Conservation (phyloP, 176 grass and related monocot genomes). For the Hordeum marinum region DNA sequence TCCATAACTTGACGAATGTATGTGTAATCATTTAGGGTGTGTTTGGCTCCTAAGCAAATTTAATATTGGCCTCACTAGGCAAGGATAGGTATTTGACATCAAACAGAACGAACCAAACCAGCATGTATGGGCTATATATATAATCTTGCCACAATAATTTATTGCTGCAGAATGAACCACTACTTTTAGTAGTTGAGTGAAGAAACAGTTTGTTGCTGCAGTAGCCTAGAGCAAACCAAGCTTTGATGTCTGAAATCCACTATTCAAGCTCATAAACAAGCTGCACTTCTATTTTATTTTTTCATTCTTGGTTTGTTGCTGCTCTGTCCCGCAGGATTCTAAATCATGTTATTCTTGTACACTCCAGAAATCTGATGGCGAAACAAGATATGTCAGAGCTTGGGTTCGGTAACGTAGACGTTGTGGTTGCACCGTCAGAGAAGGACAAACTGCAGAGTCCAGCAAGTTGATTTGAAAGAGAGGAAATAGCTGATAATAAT, state of each 20-base stretch:
- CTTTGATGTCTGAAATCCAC: neutral
- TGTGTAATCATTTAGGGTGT: neutral
- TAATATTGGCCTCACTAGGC: neutral
- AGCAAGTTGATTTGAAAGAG: neutral
- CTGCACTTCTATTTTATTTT: neutral
- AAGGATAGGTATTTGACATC: neutral
- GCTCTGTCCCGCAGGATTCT: neutral
- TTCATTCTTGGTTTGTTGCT: neutral
- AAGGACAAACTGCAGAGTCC: constrained; percentile 3
- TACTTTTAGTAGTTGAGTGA: neutral
- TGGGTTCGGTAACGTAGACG: constrained; percentile 43
- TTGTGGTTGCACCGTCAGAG: constrained; percentile 1
- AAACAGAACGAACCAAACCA: neutral
- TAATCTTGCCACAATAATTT: too few relatives aligned
- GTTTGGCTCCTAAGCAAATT: neutral
- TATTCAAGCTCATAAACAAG: constrained; percentile 7
- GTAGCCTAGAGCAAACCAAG: constrained; percentile 1
- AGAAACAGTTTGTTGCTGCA: neutral
- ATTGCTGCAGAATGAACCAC: neutral
- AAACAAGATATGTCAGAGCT: constrained; percentile 77
- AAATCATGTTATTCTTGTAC: neutral
- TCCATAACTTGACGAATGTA: neutral
- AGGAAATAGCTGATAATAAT: constrained; percentile 29
- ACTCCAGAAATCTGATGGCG: constrained; percentile 68
- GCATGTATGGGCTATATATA: too few relatives aligned